Conservation (phyloP, 2,329 filamentous ascomycete species). For the Aspergillus fijiensis region DNA sequence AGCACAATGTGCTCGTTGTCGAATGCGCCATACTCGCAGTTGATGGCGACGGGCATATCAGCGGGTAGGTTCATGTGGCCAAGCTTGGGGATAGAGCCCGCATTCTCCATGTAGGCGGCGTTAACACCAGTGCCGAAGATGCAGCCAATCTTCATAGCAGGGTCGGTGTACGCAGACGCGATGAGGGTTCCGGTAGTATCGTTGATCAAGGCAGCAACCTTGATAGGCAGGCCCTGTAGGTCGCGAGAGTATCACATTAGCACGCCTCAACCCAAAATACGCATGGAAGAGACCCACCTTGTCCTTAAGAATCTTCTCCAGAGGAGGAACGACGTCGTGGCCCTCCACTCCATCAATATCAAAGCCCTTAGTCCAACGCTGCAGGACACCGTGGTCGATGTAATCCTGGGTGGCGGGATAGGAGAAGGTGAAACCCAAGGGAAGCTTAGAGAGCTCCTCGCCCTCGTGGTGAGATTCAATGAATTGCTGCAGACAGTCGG, state of each 20-base stretch:
- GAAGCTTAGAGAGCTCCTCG: slow-evolving; percentile 60
- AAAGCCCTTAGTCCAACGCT: slow-evolving; percentile 97
- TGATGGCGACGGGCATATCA: slow-evolving; percentile 86
- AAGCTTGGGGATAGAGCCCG: slow-evolving; percentile 87
- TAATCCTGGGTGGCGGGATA: slow-evolving; percentile 92
- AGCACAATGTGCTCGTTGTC: slow-evolving; percentile 91
- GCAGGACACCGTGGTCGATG: slow-evolving; percentile 87
- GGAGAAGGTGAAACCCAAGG: slow-evolving; percentile 92
- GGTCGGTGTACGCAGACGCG: slow-evolving; percentile 94
- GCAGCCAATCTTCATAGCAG: slow-evolving; percentile 88
- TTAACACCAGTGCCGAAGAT: slow-evolving; percentile 99
- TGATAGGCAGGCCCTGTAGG: slow-evolving; percentile 78
- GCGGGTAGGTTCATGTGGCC: slow-evolving; percentile 84
- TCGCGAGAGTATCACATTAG: background rate
- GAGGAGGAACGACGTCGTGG: slow-evolving; percentile 82
- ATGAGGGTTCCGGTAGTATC: slow-evolving; percentile 97
- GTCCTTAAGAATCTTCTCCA: slow-evolving; percentile 73
- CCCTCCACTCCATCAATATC: slow-evolving; percentile 92
- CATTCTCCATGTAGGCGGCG: slow-evolving; percentile 95
- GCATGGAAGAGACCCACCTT: slow-evolving; percentile 50
- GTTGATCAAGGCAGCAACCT: slow-evolving; percentile 89
- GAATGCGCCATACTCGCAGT: slow-evolving; percentile 97
- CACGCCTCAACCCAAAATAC: background rate
- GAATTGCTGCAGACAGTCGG: slow-evolving; percentile 88
- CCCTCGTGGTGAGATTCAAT: slow-evolving; percentile 77